A percentile compares a stretch with the other conserved stretches of the same genome.
These are phyloP conservation scores for Novymonas esmeraldas DNA, from an alignment of 208 protist genomes.

Conservation along the genomic window DNA sequence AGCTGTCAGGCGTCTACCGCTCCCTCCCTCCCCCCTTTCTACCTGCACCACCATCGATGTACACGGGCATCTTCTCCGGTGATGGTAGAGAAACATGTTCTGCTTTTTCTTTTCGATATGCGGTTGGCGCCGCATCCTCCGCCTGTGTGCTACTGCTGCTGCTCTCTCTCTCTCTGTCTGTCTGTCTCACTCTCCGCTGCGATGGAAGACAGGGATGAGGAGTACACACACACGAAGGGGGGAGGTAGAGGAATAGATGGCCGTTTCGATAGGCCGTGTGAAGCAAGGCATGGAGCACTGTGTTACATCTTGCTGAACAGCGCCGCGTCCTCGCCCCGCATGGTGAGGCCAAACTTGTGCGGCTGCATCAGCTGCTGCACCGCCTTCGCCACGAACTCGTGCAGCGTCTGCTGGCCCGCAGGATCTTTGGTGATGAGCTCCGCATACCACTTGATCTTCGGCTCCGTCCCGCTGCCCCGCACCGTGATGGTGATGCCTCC, in stretches of 20 bases:
- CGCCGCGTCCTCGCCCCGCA: slow-evolving; percentile 31
- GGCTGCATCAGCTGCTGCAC: slow-evolving; percentile 73
- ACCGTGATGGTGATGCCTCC: slow-evolving; percentile 93
- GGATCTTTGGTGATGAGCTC: slow-evolving; percentile 55
- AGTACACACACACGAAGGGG: background rate
- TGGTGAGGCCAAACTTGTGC: slow-evolving; percentile 55
- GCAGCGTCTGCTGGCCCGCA: slow-evolving; percentile 22
- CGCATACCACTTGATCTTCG: slow-evolving; percentile 98
- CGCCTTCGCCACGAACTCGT: slow-evolving; percentile 45
- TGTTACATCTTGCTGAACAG: slow-evolving; percentile 24
- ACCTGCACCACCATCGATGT: no score
- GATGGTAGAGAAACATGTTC: no score
- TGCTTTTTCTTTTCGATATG: no score
- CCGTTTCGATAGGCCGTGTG: no score
- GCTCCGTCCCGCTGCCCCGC: slow-evolving; percentile 97
- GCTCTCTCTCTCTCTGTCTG: no score
- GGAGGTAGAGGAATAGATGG: background rate
- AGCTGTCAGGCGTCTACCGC: no score
- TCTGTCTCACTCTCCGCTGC: background rate
- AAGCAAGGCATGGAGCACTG: no score
- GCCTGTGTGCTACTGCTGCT: background rate
- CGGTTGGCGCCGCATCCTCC: no score
- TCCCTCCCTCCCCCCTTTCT: no score
- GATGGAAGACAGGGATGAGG: background rate
- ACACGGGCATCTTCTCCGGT: no score